phyloP scores from a whole-genome alignment of 2,329 filamentous ascomycete species.

The Stemphylium lycopersici region DNA sequence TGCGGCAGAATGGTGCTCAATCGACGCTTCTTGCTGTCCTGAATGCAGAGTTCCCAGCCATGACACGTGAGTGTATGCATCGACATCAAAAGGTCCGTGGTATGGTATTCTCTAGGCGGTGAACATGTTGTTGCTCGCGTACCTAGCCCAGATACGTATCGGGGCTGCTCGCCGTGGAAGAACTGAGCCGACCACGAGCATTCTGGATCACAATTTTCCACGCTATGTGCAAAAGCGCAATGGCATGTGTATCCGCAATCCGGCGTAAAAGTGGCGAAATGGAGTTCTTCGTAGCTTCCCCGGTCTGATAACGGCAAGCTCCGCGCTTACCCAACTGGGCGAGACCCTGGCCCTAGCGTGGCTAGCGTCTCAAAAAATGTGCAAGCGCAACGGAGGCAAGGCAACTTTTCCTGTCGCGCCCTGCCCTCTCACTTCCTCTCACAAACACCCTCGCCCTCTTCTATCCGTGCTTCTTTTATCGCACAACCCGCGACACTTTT shows the following conservation, averaged over 20 bases:
- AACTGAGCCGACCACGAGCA: not conserved
- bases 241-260: not conserved
- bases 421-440: slow-evolving; percentile 19
- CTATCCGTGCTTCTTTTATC: slow-evolving; percentile 24
- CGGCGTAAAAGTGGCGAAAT: slow-evolving; percentile 8
- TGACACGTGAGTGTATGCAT: not conserved
- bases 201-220: not conserved
- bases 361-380: slow-evolving; percentile 23
- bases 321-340: slow-evolving; percentile 8
- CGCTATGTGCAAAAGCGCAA: not conserved
- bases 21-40: not conserved
- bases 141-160: not conserved
- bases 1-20: not conserved
- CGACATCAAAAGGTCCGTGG: not conserved
- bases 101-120: not conserved
- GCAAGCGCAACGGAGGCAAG: slow-evolving; percentile 35
- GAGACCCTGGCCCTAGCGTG: slow-evolving; percentile 14
- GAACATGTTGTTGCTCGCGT: not conserved
- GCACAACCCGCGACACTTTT: slow-evolving; percentile 32
- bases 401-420: slow-evolving; percentile 31
- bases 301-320: slow-evolving; percentile 14
- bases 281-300: slow-evolving; percentile 8
- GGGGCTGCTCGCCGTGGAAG: not conserved
- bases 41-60: too few species aligned
- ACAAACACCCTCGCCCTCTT: slow-evolving; percentile 25